phyloP scores from a whole-genome alignment of 106 monocot species.

The Gastrodia elata region DNA sequence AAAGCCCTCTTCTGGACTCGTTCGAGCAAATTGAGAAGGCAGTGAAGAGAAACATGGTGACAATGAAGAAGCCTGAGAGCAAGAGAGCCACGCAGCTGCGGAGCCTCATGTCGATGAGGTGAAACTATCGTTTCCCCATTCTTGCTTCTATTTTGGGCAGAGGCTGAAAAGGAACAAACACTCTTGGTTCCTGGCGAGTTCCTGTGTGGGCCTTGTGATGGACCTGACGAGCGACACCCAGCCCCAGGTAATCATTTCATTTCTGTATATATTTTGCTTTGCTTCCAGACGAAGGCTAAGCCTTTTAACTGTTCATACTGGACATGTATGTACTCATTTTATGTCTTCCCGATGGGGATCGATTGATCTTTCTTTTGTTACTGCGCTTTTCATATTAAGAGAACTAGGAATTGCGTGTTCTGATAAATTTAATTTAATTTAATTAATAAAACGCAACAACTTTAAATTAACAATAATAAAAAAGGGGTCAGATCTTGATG shows the following conservation, averaged over 20 bases:
- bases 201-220: slow-evolving; percentile 7
- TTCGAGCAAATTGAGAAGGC: slow-evolving; percentile 42
- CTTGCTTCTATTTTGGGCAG: neutral
- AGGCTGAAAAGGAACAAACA: neutral
- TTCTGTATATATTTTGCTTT: no score
- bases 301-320: no score
- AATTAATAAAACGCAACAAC: neutral
- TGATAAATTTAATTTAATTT: slow-evolving; percentile 4
- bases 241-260: slow-evolving; percentile 3
- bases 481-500: slow-evolving; percentile 36
- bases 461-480: neutral
- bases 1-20: slow-evolving; percentile 8
- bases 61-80: slow-evolving; percentile 10
- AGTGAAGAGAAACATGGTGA: slow-evolving; percentile 24
- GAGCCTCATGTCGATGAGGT: slow-evolving; percentile 50
- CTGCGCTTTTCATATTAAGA: no score
- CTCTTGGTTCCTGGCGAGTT: neutral
- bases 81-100: slow-evolving; percentile 18
- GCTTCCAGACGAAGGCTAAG: no score
- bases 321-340: no score
- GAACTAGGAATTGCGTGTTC: no score
- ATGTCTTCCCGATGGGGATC: no score
- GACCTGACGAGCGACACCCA: neutral
- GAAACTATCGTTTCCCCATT: slow-evolving; percentile 29
- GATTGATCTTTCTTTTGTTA: neutral